phyloP scores from a whole-genome alignment of 2,329 filamentous ascomycete species.

The Aquanectria penicillioides region DNA sequence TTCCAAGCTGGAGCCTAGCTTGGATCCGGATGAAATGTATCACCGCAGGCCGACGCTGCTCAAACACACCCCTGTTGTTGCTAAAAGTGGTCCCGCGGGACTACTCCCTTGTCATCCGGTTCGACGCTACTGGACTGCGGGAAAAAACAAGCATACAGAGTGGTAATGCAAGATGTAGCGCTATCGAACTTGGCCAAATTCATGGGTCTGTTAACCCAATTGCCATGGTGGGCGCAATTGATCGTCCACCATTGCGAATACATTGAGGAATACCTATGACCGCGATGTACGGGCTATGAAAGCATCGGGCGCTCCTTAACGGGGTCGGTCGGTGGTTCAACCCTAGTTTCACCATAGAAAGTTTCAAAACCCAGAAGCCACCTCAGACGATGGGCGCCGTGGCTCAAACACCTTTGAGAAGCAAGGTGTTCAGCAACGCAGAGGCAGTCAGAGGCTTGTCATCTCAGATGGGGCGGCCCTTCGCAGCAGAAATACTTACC shows the following conservation, averaged over 20 bases:
- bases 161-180: slow-evolving; percentile 12
- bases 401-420: too few species aligned
- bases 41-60: slow-evolving; percentile 23
- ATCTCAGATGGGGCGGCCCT: too few species aligned
- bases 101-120: background rate
- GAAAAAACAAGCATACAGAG: slow-evolving; percentile 12
- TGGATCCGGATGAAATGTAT: slow-evolving; percentile 34
- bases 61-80: background rate
- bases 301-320: background rate
- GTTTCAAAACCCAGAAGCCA: slow-evolving; percentile 11
- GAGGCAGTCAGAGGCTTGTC: slow-evolving; percentile 6
- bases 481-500: too few species aligned
- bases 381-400: background rate
- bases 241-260: too few species aligned
- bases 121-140: slow-evolving; percentile 3
- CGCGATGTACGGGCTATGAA: too few species aligned
- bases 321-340: background rate
- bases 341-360: slow-evolving; percentile 14
- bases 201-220: background rate
- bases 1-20: slow-evolving; percentile 13
- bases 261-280: too few species aligned
- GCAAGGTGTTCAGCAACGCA: background rate
- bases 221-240: background rate
- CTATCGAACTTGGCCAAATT: slow-evolving; percentile 13
- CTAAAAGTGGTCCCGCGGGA: slow-evolving; percentile 15